These are phyloP conservation scores for Russula vinacea DNA, from an alignment of 768 basidiomycete species.

Conservation along the genomic window DNA sequence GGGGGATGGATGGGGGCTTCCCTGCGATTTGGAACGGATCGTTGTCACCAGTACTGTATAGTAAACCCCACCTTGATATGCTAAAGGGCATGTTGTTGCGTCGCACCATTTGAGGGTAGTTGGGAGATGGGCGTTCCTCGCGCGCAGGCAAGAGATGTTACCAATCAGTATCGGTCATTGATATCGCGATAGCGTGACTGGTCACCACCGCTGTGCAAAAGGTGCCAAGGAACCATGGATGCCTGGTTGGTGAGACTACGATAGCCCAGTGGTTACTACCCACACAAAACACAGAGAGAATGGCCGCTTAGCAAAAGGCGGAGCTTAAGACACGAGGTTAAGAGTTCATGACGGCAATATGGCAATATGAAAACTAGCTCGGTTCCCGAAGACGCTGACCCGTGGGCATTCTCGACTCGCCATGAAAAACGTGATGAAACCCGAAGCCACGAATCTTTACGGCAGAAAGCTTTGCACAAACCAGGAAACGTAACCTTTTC, in stretches of 20 bases:
- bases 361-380: neutral
- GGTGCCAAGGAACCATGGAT: neutral
- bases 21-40: neutral
- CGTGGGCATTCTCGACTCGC: neutral
- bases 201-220: too few species aligned
- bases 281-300: neutral
- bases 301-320: neutral
- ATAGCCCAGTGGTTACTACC: neutral
- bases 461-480: neutral
- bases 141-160: neutral
- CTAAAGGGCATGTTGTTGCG: neutral
- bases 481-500: neutral
- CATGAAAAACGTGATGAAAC: neutral
- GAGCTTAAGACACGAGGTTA: conserved; percentile 7
- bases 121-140: neutral
- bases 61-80: neutral
- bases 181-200: neutral
- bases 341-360: neutral
- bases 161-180: neutral
- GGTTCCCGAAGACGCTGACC: neutral
- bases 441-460: neutral
- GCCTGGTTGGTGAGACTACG: too few species aligned
- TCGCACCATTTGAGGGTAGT: neutral
- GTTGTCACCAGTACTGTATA: too few species aligned
- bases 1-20: neutral